These are phyloP conservation scores for Urochloa ruziziensis DNA, from an alignment of 176 grass and related monocot species.

Conservation along the genomic window DNA sequence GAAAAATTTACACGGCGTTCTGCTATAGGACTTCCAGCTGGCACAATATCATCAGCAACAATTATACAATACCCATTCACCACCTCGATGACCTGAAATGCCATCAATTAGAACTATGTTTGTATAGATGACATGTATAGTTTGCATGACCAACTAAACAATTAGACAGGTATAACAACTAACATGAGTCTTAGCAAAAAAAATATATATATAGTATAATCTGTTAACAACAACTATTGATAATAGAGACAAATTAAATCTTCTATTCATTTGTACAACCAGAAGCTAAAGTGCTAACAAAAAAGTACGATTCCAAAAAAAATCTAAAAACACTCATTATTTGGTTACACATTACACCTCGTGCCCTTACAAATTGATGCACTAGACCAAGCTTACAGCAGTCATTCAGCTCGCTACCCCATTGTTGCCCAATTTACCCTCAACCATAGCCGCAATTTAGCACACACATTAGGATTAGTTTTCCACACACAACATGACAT, in stretches of 20 bases:
- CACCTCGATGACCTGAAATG: slow-evolving; percentile 77
- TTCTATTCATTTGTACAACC: background rate
- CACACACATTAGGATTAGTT: no score
- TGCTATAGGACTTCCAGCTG: slow-evolving; percentile 57
- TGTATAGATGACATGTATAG: background rate
- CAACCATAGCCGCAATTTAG: background rate
- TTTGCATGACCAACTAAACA: background rate
- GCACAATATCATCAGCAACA: slow-evolving; percentile 62
- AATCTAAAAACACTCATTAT: background rate
- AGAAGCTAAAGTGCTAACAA: background rate
- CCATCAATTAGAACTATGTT: slow-evolving; percentile 18
- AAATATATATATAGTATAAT: background rate
- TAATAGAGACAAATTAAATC: background rate
- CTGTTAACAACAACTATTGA: background rate
- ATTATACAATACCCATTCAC: slow-evolving; percentile 85
- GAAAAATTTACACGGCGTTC: slow-evolving; percentile 76
- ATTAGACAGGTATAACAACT: no score
- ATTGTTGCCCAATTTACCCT: no score
- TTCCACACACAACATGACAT: background rate
- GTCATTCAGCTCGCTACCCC: no score
- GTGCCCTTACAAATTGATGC: background rate
- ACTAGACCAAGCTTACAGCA: background rate
- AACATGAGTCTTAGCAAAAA: background rate
- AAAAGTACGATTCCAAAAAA: background rate
- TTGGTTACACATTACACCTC: background rate